Percentiles rank a stretch among this genome's conserved stretches.
Conservation (phyloP, 805 yeast genomes). For the Metschnikowia matae region DNA sequence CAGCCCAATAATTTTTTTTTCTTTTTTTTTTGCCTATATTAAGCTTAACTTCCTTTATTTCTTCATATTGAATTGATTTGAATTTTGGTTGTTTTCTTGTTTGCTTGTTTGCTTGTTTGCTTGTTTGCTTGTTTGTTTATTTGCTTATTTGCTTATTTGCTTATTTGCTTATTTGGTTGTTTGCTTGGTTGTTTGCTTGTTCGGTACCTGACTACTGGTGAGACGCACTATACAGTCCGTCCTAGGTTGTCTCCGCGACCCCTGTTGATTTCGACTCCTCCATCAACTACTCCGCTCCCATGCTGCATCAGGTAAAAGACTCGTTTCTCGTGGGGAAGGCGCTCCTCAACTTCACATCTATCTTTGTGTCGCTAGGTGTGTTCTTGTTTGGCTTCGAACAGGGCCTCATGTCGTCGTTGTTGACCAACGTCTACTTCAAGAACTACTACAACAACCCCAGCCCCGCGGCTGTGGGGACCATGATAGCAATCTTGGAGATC, state of each 20-base stretch:
- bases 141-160: too few relatives aligned
- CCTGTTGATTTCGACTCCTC: neutral
- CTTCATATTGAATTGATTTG: too few relatives aligned
- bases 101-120: too few relatives aligned
- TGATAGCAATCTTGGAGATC: constrained; percentile 83
- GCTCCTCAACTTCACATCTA: constrained; percentile 40
- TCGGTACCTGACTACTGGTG: too few relatives aligned
- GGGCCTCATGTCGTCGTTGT: constrained; percentile 44
- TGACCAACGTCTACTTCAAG: constrained; percentile 41
- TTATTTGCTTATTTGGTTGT: too few relatives aligned
- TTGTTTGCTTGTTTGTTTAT: too few relatives aligned
- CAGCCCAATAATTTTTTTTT: too few relatives aligned
- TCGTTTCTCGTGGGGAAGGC: constrained; percentile 37
- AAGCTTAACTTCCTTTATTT: too few relatives aligned
- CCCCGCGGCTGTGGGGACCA: constrained; percentile 64
- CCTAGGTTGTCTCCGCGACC: neutral
- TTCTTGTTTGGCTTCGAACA: constrained; percentile 68
- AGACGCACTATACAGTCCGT: neutral
- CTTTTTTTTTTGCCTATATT: too few relatives aligned
- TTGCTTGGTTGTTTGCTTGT: too few relatives aligned
- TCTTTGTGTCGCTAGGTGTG: constrained; percentile 47
- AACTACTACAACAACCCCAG: constrained; percentile 67
- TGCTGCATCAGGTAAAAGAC: constrained; percentile 27
- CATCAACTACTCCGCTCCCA: neutral
- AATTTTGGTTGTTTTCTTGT: too few relatives aligned